Conservation (phyloP, 306 rosid genomes). For the Citrullus amarus region DNA sequence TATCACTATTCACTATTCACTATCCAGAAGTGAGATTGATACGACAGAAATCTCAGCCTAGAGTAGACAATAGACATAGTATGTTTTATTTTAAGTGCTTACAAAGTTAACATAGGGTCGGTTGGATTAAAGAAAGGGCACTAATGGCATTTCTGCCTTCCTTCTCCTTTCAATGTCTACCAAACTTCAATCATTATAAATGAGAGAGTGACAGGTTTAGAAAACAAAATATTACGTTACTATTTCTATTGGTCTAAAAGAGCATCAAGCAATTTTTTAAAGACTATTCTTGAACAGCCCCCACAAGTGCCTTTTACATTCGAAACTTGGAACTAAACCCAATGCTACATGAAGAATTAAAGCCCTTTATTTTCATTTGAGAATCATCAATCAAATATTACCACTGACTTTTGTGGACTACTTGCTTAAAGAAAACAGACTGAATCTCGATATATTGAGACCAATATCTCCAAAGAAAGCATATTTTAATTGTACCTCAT, state of each 20-base stretch:
- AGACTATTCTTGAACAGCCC: neutral
- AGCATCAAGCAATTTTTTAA: neutral
- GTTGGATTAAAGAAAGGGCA: neutral
- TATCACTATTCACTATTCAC: neutral
- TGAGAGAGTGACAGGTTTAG: neutral
- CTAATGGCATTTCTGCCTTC: neutral
- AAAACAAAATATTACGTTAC: neutral
- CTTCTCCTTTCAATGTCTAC: neutral
- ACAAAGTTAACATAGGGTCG: neutral
- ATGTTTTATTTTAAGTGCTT: too few species aligned
- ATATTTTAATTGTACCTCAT: constrained; percentile 50
- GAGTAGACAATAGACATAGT: neutral
- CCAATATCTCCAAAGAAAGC: constrained; percentile 2
- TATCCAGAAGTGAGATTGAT: neutral
- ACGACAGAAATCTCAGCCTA: neutral
- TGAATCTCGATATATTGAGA: neutral
- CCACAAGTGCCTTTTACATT: neutral
- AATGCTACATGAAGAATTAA: neutral
- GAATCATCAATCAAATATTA: neutral
- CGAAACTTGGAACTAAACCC: neutral
- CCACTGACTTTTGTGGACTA: neutral
- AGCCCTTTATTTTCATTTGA: neutral
- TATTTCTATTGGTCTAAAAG: neutral
- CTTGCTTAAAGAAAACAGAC: neutral
- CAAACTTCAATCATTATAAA: neutral